phyloP scores from a whole-genome alignment of 331 rosid genomes.

The Malus hybrid region DNA sequence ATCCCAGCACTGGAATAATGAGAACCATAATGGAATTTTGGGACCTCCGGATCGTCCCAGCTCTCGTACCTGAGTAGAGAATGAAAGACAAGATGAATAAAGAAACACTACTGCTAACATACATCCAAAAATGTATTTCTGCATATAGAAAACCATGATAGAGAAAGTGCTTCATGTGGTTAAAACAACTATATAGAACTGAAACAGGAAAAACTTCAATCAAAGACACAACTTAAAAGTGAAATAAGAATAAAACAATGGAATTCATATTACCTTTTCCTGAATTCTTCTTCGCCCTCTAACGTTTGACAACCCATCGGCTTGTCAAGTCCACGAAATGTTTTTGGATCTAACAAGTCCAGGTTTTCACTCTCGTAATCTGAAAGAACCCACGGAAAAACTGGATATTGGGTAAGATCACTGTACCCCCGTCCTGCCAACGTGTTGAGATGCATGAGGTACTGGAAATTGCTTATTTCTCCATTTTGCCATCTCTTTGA shows the following conservation, averaged over 20 bases:
- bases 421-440: constrained; percentile 99
- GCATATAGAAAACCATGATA: not conserved
- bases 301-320: constrained; percentile 99
- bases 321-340: constrained; percentile 82
- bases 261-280: constrained; percentile 56
- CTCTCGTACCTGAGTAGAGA: constrained; percentile 66
- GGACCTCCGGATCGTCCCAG: constrained; percentile 99
- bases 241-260: constrained; percentile 1
- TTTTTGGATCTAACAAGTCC: constrained; percentile 64
- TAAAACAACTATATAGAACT: not conserved
- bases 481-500: constrained; percentile 99
- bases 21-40: constrained; percentile 97
- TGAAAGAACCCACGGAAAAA: constrained; percentile 97
- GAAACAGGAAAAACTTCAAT: not conserved
- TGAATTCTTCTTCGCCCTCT: constrained; percentile 96
- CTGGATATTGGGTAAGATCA: constrained; percentile 99
- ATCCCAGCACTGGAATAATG: constrained; percentile 99
- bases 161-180: not conserved
- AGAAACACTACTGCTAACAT: not conserved
- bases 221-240: not conserved
- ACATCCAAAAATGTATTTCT: constrained; percentile 8
- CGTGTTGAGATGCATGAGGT: constrained; percentile 99
- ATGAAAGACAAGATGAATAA: not conserved
- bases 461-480: constrained; percentile 97
- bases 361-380: constrained; percentile 91